A percentile compares a stretch with the other conserved stretches of the same genome.
phyloP scores from a whole-genome alignment of 805 yeast genomes.

The Pichia kluyveri region DNA sequence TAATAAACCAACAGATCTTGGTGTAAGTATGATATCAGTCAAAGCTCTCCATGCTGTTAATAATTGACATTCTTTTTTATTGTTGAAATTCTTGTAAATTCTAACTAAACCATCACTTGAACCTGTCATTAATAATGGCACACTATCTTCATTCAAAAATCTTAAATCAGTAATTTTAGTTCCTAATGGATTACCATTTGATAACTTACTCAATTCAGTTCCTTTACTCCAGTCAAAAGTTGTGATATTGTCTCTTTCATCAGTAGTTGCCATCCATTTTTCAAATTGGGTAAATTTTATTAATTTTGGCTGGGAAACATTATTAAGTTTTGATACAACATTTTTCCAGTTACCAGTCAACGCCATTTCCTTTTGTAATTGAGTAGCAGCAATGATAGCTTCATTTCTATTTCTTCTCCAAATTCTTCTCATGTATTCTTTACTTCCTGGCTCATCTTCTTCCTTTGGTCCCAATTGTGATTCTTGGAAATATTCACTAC shows the following conservation, averaged over 20 bases:
- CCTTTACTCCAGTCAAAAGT: constrained; percentile 82
- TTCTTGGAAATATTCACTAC: constrained; percentile 89
- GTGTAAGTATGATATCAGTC: constrained; percentile 73
- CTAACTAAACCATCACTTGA: constrained; percentile 92
- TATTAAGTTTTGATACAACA: constrained; percentile 48
- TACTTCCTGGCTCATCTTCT: constrained; percentile 85
- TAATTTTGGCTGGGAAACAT: constrained; percentile 70
- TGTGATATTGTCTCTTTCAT: constrained; percentile 73
- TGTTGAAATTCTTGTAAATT: constrained; percentile 69
- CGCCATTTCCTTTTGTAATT: constrained; percentile 78
- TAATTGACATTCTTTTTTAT: constrained; percentile 43
- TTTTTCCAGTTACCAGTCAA: constrained; percentile 81
- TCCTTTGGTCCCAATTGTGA: constrained; percentile 87
- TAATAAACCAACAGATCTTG: constrained; percentile 72
- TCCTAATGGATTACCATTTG: constrained; percentile 80
- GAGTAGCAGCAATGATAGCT: constrained; percentile 76
- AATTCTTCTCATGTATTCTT: constrained; percentile 66
- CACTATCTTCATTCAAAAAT: constrained; percentile 86
- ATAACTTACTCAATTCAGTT: constrained; percentile 54
- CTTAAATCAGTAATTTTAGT: constrained; percentile 82
- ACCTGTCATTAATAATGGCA: constrained; percentile 76
- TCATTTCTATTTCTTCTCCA: constrained; percentile 94
- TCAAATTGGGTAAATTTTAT: constrained; percentile 87
- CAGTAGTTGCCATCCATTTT: constrained; percentile 66
- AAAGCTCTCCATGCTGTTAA: constrained; percentile 90